Conservation (phyloP, 371 early-diverging fungal species). For the Mucor saturninus region DNA sequence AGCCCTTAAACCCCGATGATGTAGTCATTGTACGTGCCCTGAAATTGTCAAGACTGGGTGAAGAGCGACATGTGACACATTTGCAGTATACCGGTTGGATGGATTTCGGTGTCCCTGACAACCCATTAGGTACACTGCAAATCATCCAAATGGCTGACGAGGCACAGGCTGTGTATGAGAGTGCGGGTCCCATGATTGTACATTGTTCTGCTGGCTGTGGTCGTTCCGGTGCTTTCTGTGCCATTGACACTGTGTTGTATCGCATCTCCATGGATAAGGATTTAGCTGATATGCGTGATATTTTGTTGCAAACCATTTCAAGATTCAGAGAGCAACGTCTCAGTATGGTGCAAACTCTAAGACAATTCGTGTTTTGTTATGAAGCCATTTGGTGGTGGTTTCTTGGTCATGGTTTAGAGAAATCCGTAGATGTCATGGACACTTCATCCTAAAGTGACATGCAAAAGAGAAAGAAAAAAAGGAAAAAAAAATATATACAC, state of each 20-base stretch:
- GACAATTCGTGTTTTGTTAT: constrained; percentile 92
- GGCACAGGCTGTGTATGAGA: constrained; percentile 33
- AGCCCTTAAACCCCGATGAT: constrained; percentile 35
- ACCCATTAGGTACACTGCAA: constrained; percentile 62
- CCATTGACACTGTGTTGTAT: constrained; percentile 73
- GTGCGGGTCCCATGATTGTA: constrained; percentile 79
- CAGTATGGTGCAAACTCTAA: constrained; percentile 86
- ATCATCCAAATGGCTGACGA: constrained; percentile 67
- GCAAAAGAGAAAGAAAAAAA: neutral
- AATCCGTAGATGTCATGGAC: constrained; percentile 17
- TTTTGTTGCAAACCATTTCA: constrained; percentile 68
- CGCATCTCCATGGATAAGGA: constrained; percentile 24
- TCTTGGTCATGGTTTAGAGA: constrained; percentile 33
- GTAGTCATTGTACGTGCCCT: constrained; percentile 34
- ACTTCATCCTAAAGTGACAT: constrained; percentile 17
- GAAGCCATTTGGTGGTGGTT: constrained; percentile 78
- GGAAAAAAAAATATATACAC: neutral
- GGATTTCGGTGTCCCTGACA: constrained; percentile 82
- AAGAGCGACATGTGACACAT: constrained; percentile 59
- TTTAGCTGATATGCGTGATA: constrained; percentile 44
- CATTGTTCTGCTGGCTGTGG: constrained; percentile 99
- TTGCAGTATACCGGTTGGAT: constrained; percentile 92
- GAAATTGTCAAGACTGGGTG: constrained; percentile 9
- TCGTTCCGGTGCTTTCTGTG: constrained; percentile 93
- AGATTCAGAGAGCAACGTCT: constrained; percentile 82